Evolutionary conservation across 2,329 filamentous ascomycete species (phyloP).

Genomic region (Leptosphaerulina australis): DNA sequence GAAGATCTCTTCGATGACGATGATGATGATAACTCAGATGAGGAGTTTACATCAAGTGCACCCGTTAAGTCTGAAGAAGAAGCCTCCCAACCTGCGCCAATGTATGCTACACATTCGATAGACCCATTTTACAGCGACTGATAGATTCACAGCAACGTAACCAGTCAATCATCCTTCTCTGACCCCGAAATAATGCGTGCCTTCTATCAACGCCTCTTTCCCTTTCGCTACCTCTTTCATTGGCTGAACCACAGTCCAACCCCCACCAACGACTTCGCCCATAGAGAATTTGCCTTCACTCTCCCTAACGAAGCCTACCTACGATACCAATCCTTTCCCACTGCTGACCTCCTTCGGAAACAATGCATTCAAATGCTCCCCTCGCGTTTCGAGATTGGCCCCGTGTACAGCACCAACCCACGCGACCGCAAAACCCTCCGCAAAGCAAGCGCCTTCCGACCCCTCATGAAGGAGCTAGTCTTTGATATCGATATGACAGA

Average conservation of each 20-base stretch:
- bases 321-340: slow-evolving; percentile 82
- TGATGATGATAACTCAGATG: slow-evolving; percentile 62
- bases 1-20: slow-evolving; percentile 67
- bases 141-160: slow-evolving; percentile 35
- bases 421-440: slow-evolving; percentile 88
- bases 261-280: slow-evolving; percentile 84
- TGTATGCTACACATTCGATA: no score
- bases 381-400: slow-evolving; percentile 95
- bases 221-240: slow-evolving; percentile 92
- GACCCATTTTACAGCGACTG: no score
- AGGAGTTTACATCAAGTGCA: slow-evolving; percentile 64
- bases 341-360: slow-evolving; percentile 78
- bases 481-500: slow-evolving; percentile 99
- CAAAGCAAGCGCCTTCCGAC: slow-evolving; percentile 81
- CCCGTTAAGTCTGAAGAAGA: slow-evolving; percentile 53
- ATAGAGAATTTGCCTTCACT: slow-evolving; percentile 95
- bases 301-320: slow-evolving; percentile 91
- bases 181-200: slow-evolving; percentile 87
- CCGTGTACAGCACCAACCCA: slow-evolving; percentile 93
- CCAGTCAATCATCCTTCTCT: slow-evolving; percentile 57
- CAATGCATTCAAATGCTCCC: slow-evolving; percentile 88
- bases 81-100: slow-evolving; percentile 44
- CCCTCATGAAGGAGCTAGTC: slow-evolving; percentile 89
- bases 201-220: slow-evolving; percentile 95
- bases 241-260: slow-evolving; percentile 95